Evolutionary conservation across 2,329 filamentous ascomycete genomes (phyloP).

Genomic region (Penicillium sp.): DNA sequence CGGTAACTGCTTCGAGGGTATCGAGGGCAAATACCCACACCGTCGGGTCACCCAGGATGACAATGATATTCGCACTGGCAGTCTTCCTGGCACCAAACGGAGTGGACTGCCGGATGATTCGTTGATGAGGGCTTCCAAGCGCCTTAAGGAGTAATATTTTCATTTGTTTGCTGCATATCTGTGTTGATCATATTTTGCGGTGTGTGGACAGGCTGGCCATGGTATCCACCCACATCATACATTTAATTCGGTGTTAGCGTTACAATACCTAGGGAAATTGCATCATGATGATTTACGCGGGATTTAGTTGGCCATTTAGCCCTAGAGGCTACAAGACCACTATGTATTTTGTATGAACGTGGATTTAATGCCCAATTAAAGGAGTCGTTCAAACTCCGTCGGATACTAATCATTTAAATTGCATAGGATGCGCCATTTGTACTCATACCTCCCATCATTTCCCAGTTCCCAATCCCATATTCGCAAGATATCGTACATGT

Average conservation of each 20-base stretch:
- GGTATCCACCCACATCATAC: conserved; percentile 3
- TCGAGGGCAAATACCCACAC: conserved; percentile 85
- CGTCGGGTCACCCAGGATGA: conserved; percentile 90
- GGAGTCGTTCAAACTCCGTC: neutral
- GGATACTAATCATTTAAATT: neutral
- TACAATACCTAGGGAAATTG: neutral
- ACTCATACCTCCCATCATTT: neutral
- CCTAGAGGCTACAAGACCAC: neutral
- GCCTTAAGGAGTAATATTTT: conserved; percentile 49
- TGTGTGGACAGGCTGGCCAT: conserved; percentile 1
- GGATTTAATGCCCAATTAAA: neutral
- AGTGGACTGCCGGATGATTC: conserved; percentile 81
- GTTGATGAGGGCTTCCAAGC: conserved; percentile 59
- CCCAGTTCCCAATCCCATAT: neutral
- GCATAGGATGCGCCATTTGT: neutral
- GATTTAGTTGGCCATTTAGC: neutral
- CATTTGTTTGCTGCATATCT: neutral
- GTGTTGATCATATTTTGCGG: neutral
- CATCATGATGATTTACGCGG: neutral
- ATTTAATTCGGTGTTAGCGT: conserved; percentile 3
- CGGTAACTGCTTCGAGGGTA: conserved; percentile 85
- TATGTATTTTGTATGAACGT: neutral
- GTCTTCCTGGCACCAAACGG: conserved; percentile 85
- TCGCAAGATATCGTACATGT: conserved; percentile 2
- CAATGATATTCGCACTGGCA: conserved; percentile 89